These are phyloP conservation scores for Conringia planisiliqua DNA, from an alignment of 345 rosid species.

Conservation along the genomic window DNA sequence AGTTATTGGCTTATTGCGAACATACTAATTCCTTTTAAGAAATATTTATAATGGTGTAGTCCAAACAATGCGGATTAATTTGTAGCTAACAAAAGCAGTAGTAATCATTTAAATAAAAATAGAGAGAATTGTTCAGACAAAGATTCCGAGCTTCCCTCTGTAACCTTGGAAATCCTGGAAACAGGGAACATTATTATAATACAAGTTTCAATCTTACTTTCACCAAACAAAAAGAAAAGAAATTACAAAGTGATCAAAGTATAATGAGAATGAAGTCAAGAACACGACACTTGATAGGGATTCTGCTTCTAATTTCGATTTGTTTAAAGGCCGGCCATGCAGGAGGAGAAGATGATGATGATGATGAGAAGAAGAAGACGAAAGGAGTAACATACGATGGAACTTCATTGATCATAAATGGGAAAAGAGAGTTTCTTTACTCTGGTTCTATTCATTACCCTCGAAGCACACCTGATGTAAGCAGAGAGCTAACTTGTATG, in stretches of 20 bases:
- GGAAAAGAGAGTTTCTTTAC: conserved; percentile 33
- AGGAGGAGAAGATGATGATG: background rate
- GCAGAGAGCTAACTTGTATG: background rate
- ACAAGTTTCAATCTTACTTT: conserved; percentile 1
- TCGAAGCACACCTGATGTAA: conserved; percentile 43
- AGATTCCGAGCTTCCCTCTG: conserved; percentile 28
- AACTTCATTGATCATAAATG: conserved; percentile 35
- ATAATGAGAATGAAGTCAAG: conserved; percentile 17
- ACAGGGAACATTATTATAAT: background rate
- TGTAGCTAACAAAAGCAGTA: background rate
- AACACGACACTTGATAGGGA: conserved; percentile 16
- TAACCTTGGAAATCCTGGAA: conserved; percentile 12
- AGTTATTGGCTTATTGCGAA: no score
- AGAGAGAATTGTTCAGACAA: conserved; percentile 6
- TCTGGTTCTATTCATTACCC: conserved; percentile 43
- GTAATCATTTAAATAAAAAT: background rate
- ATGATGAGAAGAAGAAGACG: background rate
- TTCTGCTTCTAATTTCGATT: conserved; percentile 8
- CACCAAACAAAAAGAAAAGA: background rate
- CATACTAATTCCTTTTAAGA: no score
- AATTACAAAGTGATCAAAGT: background rate
- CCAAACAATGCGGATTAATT: background rate
- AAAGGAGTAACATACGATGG: conserved; percentile 38
- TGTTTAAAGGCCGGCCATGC: conserved; percentile 4
- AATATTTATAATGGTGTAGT: background rate